Evolutionary conservation across 1,284 basidiomycete species (phyloP).

Genomic region (Entoloma clypeatum): DNA sequence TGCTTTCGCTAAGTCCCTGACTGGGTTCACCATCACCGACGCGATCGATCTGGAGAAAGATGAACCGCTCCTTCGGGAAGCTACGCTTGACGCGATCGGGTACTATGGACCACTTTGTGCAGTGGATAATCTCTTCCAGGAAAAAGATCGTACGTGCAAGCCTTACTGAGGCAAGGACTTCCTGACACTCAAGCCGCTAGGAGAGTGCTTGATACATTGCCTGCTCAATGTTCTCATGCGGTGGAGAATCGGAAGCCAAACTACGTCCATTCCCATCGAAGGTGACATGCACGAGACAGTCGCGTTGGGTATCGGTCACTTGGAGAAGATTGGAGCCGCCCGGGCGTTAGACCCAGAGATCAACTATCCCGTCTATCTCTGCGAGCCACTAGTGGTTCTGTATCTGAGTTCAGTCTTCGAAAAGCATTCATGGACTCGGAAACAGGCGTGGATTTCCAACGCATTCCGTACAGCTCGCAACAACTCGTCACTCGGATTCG

Average conservation of each 20-base stretch:
- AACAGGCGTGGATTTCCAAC: constrained; percentile 8
- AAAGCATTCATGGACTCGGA: constrained; percentile 5
- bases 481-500: constrained; percentile 4
- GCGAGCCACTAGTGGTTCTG: constrained; percentile 12
- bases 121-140: too few species aligned
- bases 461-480: constrained; percentile 11
- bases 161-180: constrained; percentile 7
- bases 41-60: constrained; percentile 16
- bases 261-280: constrained; percentile 10
- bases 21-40: constrained; percentile 15
- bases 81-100: constrained; percentile 14
- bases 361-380: constrained; percentile 14
- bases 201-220: constrained; percentile 10
- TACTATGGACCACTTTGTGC: constrained; percentile 4
- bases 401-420: constrained; percentile 10
- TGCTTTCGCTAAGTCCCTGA: constrained; percentile 12
- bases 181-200: constrained; percentile 8
- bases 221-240: constrained; percentile 14
- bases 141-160: constrained; percentile 2
- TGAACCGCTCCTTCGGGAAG: constrained; percentile 3
- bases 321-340: constrained; percentile 2
- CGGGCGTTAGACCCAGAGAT: constrained; percentile 4
- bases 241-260: constrained; percentile 15
- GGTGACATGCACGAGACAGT: constrained; percentile 9
- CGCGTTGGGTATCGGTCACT: constrained; percentile 12